These are phyloP conservation scores for Raffaelea arxii DNA, from an alignment of 2,329 filamentous ascomycete species.

Conservation along the genomic window DNA sequence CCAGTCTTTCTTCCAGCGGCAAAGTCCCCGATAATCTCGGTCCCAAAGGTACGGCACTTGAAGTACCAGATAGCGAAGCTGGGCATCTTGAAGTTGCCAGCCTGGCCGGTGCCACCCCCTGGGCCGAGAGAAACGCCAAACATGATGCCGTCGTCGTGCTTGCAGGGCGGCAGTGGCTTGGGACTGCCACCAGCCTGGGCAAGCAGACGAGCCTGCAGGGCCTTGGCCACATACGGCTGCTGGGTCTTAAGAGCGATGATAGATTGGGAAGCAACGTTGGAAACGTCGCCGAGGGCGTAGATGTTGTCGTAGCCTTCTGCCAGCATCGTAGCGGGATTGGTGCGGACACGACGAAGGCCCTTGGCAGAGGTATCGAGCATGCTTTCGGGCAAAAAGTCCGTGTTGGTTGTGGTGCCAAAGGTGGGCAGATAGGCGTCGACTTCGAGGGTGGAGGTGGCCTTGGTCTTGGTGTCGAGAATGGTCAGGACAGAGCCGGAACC, in stretches of 20 bases:
- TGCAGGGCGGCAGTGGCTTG: constrained; percentile 10
- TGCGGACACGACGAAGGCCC: constrained; percentile 13
- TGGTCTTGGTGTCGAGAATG: constrained; percentile 1
- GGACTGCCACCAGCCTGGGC: background rate
- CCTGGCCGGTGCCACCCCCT: constrained; percentile 18
- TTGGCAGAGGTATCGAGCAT: constrained; percentile 16
- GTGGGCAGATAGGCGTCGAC: constrained; percentile 33
- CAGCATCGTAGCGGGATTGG: constrained; percentile 15
- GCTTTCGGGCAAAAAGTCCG: constrained; percentile 15
- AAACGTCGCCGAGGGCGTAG: constrained; percentile 20
- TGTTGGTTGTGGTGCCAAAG: constrained; percentile 35
- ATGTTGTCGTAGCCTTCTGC: constrained; percentile 19
- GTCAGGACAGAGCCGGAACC: constrained; percentile 1
- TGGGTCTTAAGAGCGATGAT: constrained; percentile 13
- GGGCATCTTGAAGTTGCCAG: constrained; percentile 14
- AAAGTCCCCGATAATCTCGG: constrained; percentile 11
- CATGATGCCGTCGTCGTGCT: constrained; percentile 9
- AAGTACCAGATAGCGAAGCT: constrained; percentile 14
- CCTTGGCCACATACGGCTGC: constrained; percentile 14
- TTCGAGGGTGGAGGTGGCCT: constrained; percentile 3
- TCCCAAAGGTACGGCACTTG: constrained; percentile 17
- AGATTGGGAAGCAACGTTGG: constrained; percentile 18
- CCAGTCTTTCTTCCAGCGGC: constrained; percentile 5
- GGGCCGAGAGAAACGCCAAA: constrained; percentile 16
- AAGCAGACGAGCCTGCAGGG: no score